Base-by-base conservation (phyloP, 1,139 yeast genomes). In the Hyphopichia fennica region DNA sequence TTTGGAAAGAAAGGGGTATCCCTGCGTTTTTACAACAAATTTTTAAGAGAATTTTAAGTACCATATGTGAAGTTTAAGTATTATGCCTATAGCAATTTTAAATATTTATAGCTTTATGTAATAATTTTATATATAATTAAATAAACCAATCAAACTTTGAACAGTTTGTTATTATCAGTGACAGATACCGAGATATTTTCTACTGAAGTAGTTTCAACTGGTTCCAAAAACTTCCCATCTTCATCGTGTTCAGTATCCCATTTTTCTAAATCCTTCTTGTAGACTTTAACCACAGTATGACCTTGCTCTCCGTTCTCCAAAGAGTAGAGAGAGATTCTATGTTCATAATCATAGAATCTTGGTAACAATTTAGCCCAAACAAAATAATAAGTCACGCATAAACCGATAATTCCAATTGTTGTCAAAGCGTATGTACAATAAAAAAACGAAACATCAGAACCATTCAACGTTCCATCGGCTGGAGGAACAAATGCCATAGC, bases 401-500 rank as follows among this genome's bases (percentile, higher is more conserved):
- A 40, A 1, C 45, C 37, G 18, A 71, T 45, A 6, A 71, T 42
- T 9, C 71, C 69, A 44, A 60, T 53, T 6, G 64, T 57, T n/a
- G 53, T 53, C 16, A 61, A 45, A 7, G 65, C 57, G 41, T 62
- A 61, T 1, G 67, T 57, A 22, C 60, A 58, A 45, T 62, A 62
- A 46, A 62, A 60, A 49, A 63, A 64, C 11, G 63, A 50, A 13
- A 69, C 70, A 49, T 69, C 74, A 29, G 65, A 54, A 9, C 73
- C 74, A 25, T 46, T 67, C 37, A 65, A 51, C 1, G 61, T 48
- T 3, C 68, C 67, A 30, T 52, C 47, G 10, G 52, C 45, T 34
- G 75, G 75, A 34, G 74, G 74, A 23, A 69, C 74, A 48, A 65
- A 67, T 1, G 73, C 67, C 61, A 69, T 62, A 13, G 63, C 67